These are phyloP conservation scores for Silene conica DNA, from an alignment of 148 eudicot genomes.

Conservation along the genomic window DNA sequence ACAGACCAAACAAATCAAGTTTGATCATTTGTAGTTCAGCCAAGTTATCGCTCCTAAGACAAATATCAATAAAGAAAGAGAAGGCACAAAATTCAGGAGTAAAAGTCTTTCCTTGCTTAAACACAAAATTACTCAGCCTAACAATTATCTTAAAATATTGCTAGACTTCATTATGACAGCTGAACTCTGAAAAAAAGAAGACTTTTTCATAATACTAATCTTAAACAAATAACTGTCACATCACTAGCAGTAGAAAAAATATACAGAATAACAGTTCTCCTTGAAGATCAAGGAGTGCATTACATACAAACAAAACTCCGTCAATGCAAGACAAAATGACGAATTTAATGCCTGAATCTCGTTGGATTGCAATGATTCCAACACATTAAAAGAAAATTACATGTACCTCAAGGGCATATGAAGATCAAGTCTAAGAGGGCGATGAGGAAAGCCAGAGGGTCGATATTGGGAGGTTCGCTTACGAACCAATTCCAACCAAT, in stretches of 20 bases:
- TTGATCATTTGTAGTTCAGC: too few species aligned
- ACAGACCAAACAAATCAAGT: too few species aligned
- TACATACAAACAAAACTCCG: not conserved
- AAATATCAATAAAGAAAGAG: not conserved
- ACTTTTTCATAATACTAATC: too few species aligned
- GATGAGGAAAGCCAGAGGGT: constrained; percentile 74
- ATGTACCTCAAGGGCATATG: constrained; percentile 61
- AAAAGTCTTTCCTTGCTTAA: not conserved
- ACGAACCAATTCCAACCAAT: constrained; percentile 96
- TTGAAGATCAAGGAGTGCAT: not conserved
- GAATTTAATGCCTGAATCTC: too few species aligned
- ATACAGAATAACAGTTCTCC: not conserved
- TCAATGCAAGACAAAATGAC: not conserved
- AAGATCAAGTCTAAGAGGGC: constrained; percentile 36
- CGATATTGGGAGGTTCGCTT: constrained; percentile 63
- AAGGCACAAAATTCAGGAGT: not conserved
- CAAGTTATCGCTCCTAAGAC: too few species aligned
- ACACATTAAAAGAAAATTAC: not conserved
- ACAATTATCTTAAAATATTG: too few species aligned
- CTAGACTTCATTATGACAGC: too few species aligned
- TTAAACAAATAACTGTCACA: not conserved
- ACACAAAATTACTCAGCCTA: too few species aligned
- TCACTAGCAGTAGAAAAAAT: not conserved
- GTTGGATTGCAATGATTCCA: not conserved
- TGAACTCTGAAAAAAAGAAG: too few species aligned